Conservation (phyloP, 176 grass and related monocot species). For the Pharus latifolius region DNA sequence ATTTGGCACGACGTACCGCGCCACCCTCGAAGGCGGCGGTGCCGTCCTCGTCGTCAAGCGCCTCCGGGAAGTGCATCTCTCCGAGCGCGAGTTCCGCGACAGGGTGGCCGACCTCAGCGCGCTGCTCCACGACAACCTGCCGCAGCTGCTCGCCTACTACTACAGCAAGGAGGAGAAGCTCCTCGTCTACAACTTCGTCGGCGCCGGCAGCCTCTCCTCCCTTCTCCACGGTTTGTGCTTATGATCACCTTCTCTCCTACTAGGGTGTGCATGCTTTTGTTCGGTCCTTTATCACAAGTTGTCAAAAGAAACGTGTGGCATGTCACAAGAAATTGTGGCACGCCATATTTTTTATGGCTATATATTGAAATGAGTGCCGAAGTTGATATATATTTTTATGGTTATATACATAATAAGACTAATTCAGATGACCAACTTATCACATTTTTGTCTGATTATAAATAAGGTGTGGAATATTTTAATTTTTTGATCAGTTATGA, state of each 20-base stretch:
- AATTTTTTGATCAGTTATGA: too few relatives aligned
- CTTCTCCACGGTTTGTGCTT: slow-evolving; percentile 45
- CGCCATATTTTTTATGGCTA: too few relatives aligned
- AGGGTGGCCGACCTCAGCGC: slow-evolving; percentile 26
- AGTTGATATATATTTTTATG: too few relatives aligned
- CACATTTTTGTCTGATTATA: too few relatives aligned
- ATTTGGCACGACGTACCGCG: slow-evolving; percentile 69
- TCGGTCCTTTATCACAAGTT: too few relatives aligned
- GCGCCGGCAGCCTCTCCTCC: slow-evolving; percentile 58
- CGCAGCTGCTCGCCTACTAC: slow-evolving; percentile 52
- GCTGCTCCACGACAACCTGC: slow-evolving; percentile 41
- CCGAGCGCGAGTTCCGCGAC: slow-evolving; percentile 54
- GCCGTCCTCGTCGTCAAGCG: slow-evolving; percentile 55
- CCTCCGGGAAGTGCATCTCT: slow-evolving; percentile 44
- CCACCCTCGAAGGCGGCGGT: slow-evolving; percentile 55
- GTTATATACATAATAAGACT: too few relatives aligned
- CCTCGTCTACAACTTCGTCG: slow-evolving; percentile 67
- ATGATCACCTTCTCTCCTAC: background rate
- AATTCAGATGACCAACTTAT: too few relatives aligned
- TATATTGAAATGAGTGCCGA: too few relatives aligned
- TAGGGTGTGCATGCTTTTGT: too few relatives aligned
- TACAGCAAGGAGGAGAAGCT: slow-evolving; percentile 83
- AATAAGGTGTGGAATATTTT: too few relatives aligned
- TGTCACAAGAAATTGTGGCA: too few relatives aligned
- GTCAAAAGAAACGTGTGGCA: too few relatives aligned